These are phyloP conservation scores for Lepidium didymum DNA, from an alignment of 345 rosid species.

Conservation along the genomic window DNA sequence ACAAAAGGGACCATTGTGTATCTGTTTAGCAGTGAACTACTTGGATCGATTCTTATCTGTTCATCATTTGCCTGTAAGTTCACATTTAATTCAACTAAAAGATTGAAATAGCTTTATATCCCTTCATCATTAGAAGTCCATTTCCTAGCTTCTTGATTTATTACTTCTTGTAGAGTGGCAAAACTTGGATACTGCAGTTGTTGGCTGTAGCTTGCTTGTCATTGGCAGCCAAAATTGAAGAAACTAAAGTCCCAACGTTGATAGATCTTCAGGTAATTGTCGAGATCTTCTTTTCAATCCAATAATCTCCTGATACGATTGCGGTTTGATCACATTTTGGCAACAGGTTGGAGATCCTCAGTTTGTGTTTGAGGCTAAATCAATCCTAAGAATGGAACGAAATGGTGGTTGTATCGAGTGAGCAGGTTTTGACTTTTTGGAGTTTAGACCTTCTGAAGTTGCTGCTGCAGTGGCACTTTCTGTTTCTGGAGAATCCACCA, in stretches of 20 bases:
- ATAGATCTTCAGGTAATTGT: slow-evolving; percentile 59
- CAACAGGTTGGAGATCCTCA: slow-evolving; percentile 46
- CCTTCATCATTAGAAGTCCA: background rate
- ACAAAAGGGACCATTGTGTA: slow-evolving; percentile 32
- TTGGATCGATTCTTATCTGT: slow-evolving; percentile 68
- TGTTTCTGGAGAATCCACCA: slow-evolving; percentile 34
- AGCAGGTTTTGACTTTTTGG: slow-evolving; percentile 80
- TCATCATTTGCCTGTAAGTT: slow-evolving; percentile 62
- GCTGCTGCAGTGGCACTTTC: slow-evolving; percentile 75
- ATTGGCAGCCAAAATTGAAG: slow-evolving; percentile 71
- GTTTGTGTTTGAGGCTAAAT: slow-evolving; percentile 47
- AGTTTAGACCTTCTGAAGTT: slow-evolving; percentile 72
- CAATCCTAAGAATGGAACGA: slow-evolving; percentile 65
- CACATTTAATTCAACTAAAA: background rate
- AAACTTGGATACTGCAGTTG: slow-evolving; percentile 55
- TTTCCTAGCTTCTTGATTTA: background rate
- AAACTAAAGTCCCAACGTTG: slow-evolving; percentile 46
- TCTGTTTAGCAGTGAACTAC: slow-evolving; percentile 57
- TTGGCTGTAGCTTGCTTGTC: slow-evolving; percentile 71
- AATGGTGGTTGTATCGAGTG: slow-evolving; percentile 25
- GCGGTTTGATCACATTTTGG: background rate
- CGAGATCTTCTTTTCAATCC: background rate
- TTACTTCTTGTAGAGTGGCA: slow-evolving; percentile 37
- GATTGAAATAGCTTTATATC: background rate
- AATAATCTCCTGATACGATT: background rate